Evolutionary conservation across 2,329 filamentous ascomycete genomes (phyloP), one percentile per base, ranked within the genome.

Genomic region (Trichoderma koningii): DNA sequence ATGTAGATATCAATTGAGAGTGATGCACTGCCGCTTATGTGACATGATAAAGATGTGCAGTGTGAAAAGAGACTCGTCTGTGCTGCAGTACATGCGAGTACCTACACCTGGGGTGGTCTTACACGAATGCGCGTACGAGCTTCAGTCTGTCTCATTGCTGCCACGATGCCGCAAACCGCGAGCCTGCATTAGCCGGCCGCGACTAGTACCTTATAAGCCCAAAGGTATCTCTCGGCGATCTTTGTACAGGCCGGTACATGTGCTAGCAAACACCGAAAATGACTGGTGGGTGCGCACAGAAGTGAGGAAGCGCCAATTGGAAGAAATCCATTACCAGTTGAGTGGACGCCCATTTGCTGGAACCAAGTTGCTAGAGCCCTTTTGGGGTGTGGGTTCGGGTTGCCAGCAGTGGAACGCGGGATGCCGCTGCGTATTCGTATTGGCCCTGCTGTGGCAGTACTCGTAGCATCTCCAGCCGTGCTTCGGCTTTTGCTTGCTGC

Each of bases 281-380:
- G 34, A 5, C 34, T 14, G 60, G 68, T 60, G 65, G 70, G 67
- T 71, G 69, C 68, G 71, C 30, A 38, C 34, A 38, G 9, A 73
- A 75, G 74, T 74, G 64, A 69, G 71, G 63, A 65, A 63, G 69
- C 68, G 71, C 73, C 73, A 73, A 75, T 75, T 75, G 73, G 73
- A 74, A 73, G 73, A 71, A 53, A 34, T 45, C n/a, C 42, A 19
- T 30, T 47, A 38, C 34, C 44, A 38, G 42, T 41, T 38, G 34
- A 30, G 56, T 21, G 56, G 41, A 30, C 34, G 26, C 34, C 41
- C 38, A 59, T 34, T n/a, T n/a, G 34, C 38, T 26, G 45, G 19
- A 14, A 12, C 45, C 56, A 41, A 60, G 28, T 42, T 34, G 56
- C 30, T 41, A 30, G 34, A 38, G 55, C 47, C 28, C 15, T 34